These are phyloP conservation scores for Castanea sativa DNA, from an alignment of 306 rosid species.

Conservation along the genomic window DNA sequence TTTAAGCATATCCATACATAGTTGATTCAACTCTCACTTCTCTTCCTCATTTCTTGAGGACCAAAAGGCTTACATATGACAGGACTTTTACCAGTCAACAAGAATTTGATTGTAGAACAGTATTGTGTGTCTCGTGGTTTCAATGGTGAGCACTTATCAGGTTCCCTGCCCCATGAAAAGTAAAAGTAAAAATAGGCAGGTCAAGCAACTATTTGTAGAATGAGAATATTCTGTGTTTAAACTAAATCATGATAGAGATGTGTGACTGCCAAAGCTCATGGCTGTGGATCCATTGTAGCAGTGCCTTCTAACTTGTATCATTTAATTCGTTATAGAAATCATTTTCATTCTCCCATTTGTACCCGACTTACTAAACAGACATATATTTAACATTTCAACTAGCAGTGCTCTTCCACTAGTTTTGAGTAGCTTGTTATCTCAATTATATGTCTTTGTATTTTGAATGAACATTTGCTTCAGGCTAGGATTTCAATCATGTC, in stretches of 20 bases:
- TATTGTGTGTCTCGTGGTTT: background rate
- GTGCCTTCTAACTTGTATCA: background rate
- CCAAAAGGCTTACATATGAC: background rate
- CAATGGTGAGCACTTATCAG: background rate
- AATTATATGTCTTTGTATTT: background rate
- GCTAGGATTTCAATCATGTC: background rate
- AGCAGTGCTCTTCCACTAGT: slow-evolving; percentile 5
- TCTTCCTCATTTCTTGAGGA: background rate
- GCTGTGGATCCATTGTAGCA: background rate
- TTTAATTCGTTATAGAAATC: background rate
- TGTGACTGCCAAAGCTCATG: background rate
- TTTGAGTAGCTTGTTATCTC: slow-evolving; percentile 12
- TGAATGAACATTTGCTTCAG: background rate
- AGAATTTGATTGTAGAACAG: background rate
- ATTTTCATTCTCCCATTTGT: slow-evolving; percentile 10
- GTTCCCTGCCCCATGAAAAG: background rate
- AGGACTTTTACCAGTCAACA: background rate
- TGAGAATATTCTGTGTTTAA: background rate
- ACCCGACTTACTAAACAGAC: background rate
- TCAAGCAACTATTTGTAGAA: background rate
- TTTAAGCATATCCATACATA: background rate
- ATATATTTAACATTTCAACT: slow-evolving; percentile 13
- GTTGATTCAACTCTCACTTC: background rate
- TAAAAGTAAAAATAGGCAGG: background rate
- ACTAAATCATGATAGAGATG: background rate